Evolutionary conservation across 2,329 filamentous ascomycete genomes (phyloP), one percentile per base, ranked within the genome.

Genomic region (Aspergillus texensis): DNA sequence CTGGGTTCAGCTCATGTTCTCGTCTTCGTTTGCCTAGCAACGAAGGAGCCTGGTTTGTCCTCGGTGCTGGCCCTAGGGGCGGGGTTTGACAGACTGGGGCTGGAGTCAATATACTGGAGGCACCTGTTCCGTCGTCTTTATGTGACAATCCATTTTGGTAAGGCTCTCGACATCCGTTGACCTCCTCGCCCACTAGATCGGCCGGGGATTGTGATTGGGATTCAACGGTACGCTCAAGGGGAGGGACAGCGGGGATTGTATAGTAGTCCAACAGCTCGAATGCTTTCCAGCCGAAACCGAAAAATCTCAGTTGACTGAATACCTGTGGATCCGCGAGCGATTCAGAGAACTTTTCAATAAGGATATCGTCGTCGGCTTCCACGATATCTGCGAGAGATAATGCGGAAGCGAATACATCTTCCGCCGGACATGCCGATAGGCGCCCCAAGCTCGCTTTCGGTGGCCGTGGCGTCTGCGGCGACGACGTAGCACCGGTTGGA

Each of bases 211-310:
- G 70, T 28, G 68, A 68, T 58, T 68, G 67, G 3, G 60, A 58
- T 24, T 66, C 58, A 14, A 65, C 57, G 21, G 65, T 63, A 4
- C 43, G 28, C 41, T 64, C 61, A 14, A 39, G 58, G 26, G 53
- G 60, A 16, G 41, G 62, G 26, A 45, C 32, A 6, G 63, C 26
- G 21, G 77, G 72, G 6, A 73, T 62, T 9, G 76, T 75, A 62
- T 79, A 80, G 48, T 75, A 76, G 30, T 75, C 75, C 2, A 72
- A 73, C 2, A 80, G 61, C 59, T 78, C 71, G 65, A 77, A 80
- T 1, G 71, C 75, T 55, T 79, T 80, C 69, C 75, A 77, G 53
- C 78, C 79, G 52, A 80, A 62, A 4, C 77, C 77, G 48, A 80
- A 26, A 19, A 80, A 55, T 55, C 76, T 76, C 19, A 80, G 59